phyloP scores from a whole-genome alignment of 768 basidiomycete species.

The Auricularia auricula-judae region DNA sequence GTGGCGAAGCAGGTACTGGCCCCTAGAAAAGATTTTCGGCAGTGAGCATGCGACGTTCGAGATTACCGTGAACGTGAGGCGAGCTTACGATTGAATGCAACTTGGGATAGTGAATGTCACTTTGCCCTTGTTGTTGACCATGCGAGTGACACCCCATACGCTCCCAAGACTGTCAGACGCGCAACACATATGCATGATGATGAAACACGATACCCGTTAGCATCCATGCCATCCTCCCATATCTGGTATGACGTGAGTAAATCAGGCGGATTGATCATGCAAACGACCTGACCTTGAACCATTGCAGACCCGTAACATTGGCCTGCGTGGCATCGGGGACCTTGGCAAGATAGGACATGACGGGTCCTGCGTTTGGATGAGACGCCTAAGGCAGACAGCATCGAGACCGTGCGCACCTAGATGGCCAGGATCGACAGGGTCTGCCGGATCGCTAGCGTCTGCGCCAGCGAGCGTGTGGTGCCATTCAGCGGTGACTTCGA shows the following conservation, averaged over 20 bases:
- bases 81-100: constrained; percentile 25
- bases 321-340: constrained; percentile 34
- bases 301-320: constrained; percentile 34
- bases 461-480: constrained; percentile 38
- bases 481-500: constrained; percentile 39
- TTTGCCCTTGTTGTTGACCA: constrained; percentile 39
- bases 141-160: constrained; percentile 37
- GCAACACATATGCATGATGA: too few species aligned
- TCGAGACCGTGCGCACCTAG: constrained; percentile 41
- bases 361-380: not conserved
- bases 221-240: constrained; percentile 23
- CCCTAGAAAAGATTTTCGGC: constrained; percentile 6
- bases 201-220: not conserved
- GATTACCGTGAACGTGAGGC: not conserved
- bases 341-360: constrained; percentile 26
- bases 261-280: not conserved
- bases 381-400: not conserved
- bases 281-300: constrained; percentile 30
- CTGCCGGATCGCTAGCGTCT: constrained; percentile 35
- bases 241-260: constrained; percentile 15
- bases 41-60: not conserved
- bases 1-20: constrained; percentile 38
- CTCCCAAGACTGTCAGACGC: not conserved
- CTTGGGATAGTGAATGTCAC: constrained; percentile 35
- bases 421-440: constrained; percentile 40